phyloP scores from a whole-genome alignment of 768 basidiomycete genomes.

The Cystobasidium onofrii region DNA sequence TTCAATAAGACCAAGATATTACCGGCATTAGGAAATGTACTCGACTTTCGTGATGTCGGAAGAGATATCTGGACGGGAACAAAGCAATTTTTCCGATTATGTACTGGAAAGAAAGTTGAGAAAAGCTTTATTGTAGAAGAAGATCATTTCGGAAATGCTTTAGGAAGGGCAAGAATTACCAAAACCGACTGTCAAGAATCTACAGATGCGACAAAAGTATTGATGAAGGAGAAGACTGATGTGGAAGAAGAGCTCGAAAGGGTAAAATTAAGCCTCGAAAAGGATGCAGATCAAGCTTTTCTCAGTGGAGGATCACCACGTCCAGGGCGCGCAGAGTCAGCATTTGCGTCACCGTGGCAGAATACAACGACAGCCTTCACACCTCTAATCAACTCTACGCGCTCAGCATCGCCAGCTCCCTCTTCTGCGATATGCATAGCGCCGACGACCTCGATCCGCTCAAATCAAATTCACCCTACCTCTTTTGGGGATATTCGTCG shows the following conservation, averaged over 20 bases:
- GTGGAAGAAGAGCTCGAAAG: slow-evolving; percentile 11
- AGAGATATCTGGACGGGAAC: slow-evolving; percentile 50
- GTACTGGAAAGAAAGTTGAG: slow-evolving; percentile 12
- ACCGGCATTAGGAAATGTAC: slow-evolving; percentile 55
- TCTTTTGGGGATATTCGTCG: neutral
- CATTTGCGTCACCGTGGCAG: neutral
- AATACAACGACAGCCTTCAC: slow-evolving; percentile 27
- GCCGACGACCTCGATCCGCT: neutral
- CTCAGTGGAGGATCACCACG: too few species aligned
- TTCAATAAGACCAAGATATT: slow-evolving; percentile 32
- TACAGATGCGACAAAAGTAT: neutral
- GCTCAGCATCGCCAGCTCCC: neutral
- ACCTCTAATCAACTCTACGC: neutral
- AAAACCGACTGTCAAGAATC: neutral
- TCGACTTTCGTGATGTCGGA: slow-evolving; percentile 64
- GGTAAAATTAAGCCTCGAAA: neutral
- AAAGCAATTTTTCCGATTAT: slow-evolving; percentile 1
- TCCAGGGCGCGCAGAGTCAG: neutral
- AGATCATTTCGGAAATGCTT: slow-evolving; percentile 24
- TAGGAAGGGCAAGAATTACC: slow-evolving; percentile 5
- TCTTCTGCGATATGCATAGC: neutral
- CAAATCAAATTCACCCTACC: neutral
- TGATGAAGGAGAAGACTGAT: slow-evolving; percentile 12
- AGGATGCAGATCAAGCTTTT: neutral
- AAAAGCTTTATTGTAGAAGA: neutral